Evolutionary conservation across 768 basidiomycete genomes (phyloP), one percentile per base, ranked within the genome.

Genomic region (Mycena sanguinolenta): DNA sequence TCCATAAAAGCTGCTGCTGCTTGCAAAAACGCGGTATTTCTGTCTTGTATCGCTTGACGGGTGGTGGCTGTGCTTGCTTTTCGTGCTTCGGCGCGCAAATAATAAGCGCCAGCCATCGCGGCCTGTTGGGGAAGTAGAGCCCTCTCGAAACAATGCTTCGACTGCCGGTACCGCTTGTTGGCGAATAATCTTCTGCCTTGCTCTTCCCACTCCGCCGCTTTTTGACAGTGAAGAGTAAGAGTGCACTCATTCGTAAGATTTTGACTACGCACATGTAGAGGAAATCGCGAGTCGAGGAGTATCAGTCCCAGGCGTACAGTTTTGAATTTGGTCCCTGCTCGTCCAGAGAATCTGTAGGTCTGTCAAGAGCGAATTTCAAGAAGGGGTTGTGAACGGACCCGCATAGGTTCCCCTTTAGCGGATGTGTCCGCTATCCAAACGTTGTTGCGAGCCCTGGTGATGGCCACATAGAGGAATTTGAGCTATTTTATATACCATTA

Each of bases 351-450:
- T 74, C 91, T 92, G 63, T 19, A 60, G 58, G n/a, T 30, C 34
- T 28, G 42, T 70, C 42, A 63, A 34, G 8, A 2, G 55, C 36
- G 16, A 52, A 30, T 27, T 23, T 5, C 30, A 58, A n/a, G 3
- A 32, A 5, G 19, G 7, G 17, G 21, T 50, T 7, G 6, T 7
- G 12, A 52, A 59, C 84, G 58, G 58, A 91, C 91, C 72, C 84
- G 81, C 87, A 92, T 89, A 2, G 90, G 85, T 49, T 88, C 85
- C 21, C 85, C 82, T 65, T 85, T 88, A 1, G 82, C 78, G 0
- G 91, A 92, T 38, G 81, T 84, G 75, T 93, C 92, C 1, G 87
- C 86, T 23, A 93, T 88, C 91, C 92, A 92, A 8, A 93, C 75
- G 59, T 91, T 90, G 65, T 89, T 90, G 46, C 90, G 84, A 1